Percentiles rank a stretch among this genome's conserved stretches.
phyloP scores from a whole-genome alignment of 225 moss, liverwort and hornwort genomes.

The Physcomitrellopsis africana region DNA sequence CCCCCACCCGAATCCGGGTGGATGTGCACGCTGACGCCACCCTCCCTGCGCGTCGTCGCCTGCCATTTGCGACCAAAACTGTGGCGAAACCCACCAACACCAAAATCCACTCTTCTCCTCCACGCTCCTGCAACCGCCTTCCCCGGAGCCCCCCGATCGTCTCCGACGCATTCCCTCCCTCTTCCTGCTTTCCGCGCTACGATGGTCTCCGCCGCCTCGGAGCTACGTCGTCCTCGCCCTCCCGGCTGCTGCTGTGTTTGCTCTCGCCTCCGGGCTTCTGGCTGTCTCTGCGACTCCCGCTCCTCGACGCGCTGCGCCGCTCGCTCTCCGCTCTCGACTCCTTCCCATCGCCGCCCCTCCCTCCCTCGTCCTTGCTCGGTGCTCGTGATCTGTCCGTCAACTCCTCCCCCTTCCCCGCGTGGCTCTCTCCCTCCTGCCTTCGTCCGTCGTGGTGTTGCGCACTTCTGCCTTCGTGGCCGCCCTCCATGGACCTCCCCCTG shows the following conservation, averaged over 20 bases:
- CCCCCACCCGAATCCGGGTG: too few species aligned
- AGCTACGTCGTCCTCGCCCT: constrained; percentile 95
- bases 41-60: too few species aligned
- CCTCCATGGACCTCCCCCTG: constrained; percentile 58
- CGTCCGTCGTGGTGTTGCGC: constrained; percentile 54
- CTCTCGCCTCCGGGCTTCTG: constrained; percentile 65
- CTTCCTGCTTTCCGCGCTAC: constrained; percentile 36
- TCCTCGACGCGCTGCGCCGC: constrained; percentile 51
- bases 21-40: too few species aligned
- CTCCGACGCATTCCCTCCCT: constrained; percentile 40
- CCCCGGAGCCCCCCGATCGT: constrained; percentile 23
- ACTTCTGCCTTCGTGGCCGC: constrained; percentile 56
- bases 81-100: too few species aligned
- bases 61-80: too few species aligned
- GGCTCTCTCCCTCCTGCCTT: constrained; percentile 38
- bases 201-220: constrained; percentile 92
- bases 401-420: constrained; percentile 49
- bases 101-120: background rate
- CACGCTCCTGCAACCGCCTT: constrained; percentile 24
- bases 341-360: constrained; percentile 44
- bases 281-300: constrained; percentile 58
- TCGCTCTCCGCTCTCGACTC: constrained; percentile 58
- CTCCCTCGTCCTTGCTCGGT: constrained; percentile 51
- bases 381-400: constrained; percentile 49
- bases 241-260: constrained; percentile 81